These are phyloP conservation scores for Rhynchospora pubera DNA, from an alignment of 176 grass and related monocot species.

Conservation along the genomic window DNA sequence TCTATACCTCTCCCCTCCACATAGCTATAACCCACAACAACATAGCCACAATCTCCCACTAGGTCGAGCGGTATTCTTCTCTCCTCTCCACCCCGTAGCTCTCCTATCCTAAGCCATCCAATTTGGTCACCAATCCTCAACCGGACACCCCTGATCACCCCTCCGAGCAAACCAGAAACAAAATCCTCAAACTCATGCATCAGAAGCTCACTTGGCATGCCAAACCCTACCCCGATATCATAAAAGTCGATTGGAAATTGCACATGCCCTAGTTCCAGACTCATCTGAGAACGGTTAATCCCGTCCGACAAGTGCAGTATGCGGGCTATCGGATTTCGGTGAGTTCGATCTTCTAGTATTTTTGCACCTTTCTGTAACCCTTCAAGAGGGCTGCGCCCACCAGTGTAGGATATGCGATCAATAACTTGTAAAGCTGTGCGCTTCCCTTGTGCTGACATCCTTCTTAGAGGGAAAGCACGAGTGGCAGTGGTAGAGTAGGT, in stretches of 20 bases:
- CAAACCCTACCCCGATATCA: constrained; percentile 68
- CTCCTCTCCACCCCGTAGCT: constrained; percentile 80
- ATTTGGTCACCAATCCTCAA: constrained; percentile 66
- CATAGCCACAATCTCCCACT: constrained; percentile 41
- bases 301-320: constrained; percentile 78
- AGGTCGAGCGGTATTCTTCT: constrained; percentile 70
- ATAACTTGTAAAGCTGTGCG: constrained; percentile 74
- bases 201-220: constrained; percentile 56
- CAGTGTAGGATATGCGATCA: constrained; percentile 69
- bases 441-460: constrained; percentile 84
- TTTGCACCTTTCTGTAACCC: constrained; percentile 77
- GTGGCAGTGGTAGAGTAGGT: constrained; percentile 74
- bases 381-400: constrained; percentile 57
- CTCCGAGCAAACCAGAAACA: constrained; percentile 62
- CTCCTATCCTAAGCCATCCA: constrained; percentile 56
- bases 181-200: constrained; percentile 95
- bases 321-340: constrained; percentile 70
- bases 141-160: constrained; percentile 54
- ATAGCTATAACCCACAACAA: constrained; percentile 61
- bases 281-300: constrained; percentile 24
- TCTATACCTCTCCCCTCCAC: constrained; percentile 57
- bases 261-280: constrained; percentile 28
- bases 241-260: constrained; percentile 59
- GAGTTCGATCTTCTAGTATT: constrained; percentile 80
- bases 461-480: constrained; percentile 71